Evolutionary conservation across 257 asterid species (phyloP), one percentile per base, ranked within the genome.

Genomic region (Petunia secreta): DNA sequence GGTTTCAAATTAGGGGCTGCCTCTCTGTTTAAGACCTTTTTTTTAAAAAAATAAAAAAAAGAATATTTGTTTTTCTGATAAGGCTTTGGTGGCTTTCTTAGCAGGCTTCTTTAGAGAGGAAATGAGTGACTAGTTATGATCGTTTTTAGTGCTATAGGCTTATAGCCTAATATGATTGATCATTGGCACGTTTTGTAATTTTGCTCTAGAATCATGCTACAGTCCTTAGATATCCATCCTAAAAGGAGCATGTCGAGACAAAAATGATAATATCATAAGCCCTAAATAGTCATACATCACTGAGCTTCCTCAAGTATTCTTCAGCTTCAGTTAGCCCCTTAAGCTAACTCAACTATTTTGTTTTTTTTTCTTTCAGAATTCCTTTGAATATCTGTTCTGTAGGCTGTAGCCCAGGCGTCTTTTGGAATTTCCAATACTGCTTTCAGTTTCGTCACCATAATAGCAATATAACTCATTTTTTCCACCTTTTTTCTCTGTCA

Each of bases 191-290:
- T 6, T 71, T 71, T 10, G 34, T 50, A 71, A 6, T 34, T 71
- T 59, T 71, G 44, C 13, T 71, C 62, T 71, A 71, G 60, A 50
- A 50, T 5, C 77, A 71, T 55, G 38, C 34, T 71, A 25, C 25
- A 0, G 25, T 25, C 25, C 25, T 25, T 25, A 25, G 25, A 25
- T 25, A 25, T 25, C 25, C 25, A 25, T 25, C 25, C 25, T 25
- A 25, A 25, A 25, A 25, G 25, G 25, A 25, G 25, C 25, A 25
- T 25, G 34, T n/a, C 43, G 37, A 15, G 52, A 11, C 43, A 67
- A 15, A 67, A 67, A 41, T 53, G 75, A 41, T 67, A 40, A n/a
- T 14, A 40, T 41, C 14, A 4, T 67, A 43, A 4, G 63, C 36
- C 63, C n/a, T 5, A 57, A 57, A n/a, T 36, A 57, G 25, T 25